Base-by-base conservation (phyloP, 768 basidiomycete species). In the Pleurotus ostreatus region DNA sequence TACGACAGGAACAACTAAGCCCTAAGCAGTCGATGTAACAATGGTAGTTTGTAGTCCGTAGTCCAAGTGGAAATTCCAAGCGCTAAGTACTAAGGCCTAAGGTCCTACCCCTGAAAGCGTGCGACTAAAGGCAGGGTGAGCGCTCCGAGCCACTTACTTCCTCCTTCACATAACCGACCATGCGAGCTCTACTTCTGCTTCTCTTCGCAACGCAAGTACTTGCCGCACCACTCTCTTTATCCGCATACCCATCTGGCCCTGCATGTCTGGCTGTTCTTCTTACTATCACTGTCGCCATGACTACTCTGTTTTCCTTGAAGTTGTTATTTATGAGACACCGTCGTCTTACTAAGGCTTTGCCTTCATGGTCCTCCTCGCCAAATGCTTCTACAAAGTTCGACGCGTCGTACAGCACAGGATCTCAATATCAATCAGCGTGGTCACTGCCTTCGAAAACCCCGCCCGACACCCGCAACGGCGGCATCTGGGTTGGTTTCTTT, bases 401-500 rank as follows among this genome's bases (percentile, higher is more conserved):
- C 18, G 46, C 60, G 2, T 65, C 60, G 38, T 44, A 57, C 38
- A 53, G 41, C 23, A 34, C 30, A 3, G 30, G 30, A 34, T 37
- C 51, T 16, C 39, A 39, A 20, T 61, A 57, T 16, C 63, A 63
- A 45, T 61, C 65, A 46, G 23, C 60, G 12, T 63, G 59, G 26
- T 49, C 59, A 43, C 54, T 66, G 57, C 53, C 56, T 45, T 58
- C 54, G 16, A 56, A 46, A 11, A 25, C 39, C 13, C 6, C 18
- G 37, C 23, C 49, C 18, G 38, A 30, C 8, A 6, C 15, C 1
- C 58, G 57, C 23, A 60, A 59, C 44, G 63, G 71, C 40, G 77
- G 73, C 11, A 69, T 78, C 59, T 56, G 74, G 26, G 73, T 77
- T 15, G 78, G 78, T 1, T 70, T 78, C 51, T 69, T 78, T 40